phyloP scores from a whole-genome alignment of 306 rosid species.

The Inga leiocalycina region DNA sequence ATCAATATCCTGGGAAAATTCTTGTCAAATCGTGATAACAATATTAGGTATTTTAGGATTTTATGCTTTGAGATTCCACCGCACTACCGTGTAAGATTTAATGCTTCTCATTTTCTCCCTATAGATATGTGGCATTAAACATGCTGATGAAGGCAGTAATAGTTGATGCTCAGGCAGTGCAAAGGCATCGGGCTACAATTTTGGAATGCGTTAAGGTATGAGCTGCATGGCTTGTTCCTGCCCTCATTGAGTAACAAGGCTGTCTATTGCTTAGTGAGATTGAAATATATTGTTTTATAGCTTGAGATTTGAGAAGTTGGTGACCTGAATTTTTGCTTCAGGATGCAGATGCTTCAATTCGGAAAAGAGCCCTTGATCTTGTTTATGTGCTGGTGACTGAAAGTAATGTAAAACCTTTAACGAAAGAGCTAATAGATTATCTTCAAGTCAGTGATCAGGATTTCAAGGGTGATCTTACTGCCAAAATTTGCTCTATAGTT shows the following conservation, averaged over 20 bases:
- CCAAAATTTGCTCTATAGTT: constrained; percentile 90
- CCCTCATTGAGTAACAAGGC: not conserved
- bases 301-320: constrained; percentile 41
- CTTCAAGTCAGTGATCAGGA: constrained; percentile 90
- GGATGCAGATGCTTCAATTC: constrained; percentile 96
- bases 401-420: constrained; percentile 85
- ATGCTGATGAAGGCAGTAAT: constrained; percentile 96
- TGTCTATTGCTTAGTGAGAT: constrained; percentile 23
- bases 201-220: constrained; percentile 97
- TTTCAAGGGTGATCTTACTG: constrained; percentile 92
- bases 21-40: constrained; percentile 97
- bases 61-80: constrained; percentile 14
- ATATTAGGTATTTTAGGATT: constrained; percentile 75
- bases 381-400: constrained; percentile 89
- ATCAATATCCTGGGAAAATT: constrained; percentile 96
- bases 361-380: constrained; percentile 98
- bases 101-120: constrained; percentile 30
- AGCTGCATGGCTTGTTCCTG: constrained; percentile 27
- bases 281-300: constrained; percentile 28
- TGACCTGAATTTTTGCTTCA: constrained; percentile 51
- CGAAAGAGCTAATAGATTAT: constrained; percentile 88
- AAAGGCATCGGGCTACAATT: constrained; percentile 97
- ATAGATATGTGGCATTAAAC: constrained; percentile 92
- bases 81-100: constrained; percentile 21
- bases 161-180: constrained; percentile 96